Conservation (phyloP, 2,329 filamentous ascomycete genomes). For the Alternaria sp. region DNA sequence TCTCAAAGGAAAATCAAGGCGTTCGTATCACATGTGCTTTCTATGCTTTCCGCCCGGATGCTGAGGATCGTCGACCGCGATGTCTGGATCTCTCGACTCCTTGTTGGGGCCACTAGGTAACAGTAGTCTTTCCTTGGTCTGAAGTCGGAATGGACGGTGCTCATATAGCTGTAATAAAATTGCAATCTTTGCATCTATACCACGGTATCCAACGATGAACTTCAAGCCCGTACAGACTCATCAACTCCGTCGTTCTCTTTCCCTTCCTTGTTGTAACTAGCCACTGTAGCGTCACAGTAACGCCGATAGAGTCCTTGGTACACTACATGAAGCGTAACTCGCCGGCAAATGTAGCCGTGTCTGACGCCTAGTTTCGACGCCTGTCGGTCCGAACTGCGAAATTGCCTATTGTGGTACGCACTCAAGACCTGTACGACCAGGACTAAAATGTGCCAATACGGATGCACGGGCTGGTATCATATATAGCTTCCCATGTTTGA, state of each 20-base stretch:
- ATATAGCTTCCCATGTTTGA: background rate
- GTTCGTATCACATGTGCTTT: slow-evolving; percentile 3
- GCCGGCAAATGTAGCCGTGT: slow-evolving; percentile 7
- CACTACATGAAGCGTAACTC: background rate
- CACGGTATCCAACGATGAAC: background rate
- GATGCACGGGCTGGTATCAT: background rate
- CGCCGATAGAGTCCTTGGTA: background rate
- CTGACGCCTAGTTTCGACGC: slow-evolving; percentile 7
- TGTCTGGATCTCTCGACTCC: background rate
- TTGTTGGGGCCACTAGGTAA: slow-evolving; percentile 3
- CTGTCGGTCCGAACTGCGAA: background rate
- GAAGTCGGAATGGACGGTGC: background rate
- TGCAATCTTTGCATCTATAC: background rate
- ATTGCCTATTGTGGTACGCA: slow-evolving; percentile 5
- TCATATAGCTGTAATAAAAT: slow-evolving; percentile 9
- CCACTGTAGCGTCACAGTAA: background rate
- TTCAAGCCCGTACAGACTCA: background rate
- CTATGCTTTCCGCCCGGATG: slow-evolving; percentile 1
- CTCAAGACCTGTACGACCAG: background rate
- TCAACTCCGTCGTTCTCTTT: background rate
- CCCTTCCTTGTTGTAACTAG: background rate
- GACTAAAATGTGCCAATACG: background rate
- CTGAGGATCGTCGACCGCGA: slow-evolving; percentile 7
- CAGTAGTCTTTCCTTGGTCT: background rate
- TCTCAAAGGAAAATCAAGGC: slow-evolving; percentile 5